Conservation (phyloP, 2,329 filamentous ascomycete genomes). For the Sporothrix curviconia region DNA sequence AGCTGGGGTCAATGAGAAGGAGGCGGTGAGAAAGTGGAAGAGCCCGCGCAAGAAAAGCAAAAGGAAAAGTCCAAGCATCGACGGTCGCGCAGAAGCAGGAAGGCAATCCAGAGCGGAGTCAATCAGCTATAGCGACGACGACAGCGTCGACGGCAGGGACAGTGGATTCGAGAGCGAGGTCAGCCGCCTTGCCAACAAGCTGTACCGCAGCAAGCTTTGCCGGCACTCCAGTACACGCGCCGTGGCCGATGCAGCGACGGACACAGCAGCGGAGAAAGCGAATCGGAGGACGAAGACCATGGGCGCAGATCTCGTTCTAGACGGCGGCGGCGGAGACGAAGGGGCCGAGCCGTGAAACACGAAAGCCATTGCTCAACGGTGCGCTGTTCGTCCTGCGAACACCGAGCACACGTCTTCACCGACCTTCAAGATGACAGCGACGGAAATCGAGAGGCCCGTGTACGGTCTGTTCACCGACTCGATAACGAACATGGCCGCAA, state of each 20-base stretch:
- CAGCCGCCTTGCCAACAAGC: constrained; percentile 2
- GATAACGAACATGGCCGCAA: background rate
- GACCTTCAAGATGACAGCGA: constrained; percentile 9
- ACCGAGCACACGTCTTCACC: background rate
- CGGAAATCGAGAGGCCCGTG: background rate
- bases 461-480: background rate
- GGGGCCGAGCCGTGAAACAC: background rate
- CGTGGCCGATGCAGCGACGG: background rate
- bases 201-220: background rate
- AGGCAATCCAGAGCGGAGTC: background rate
- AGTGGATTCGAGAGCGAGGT: background rate
- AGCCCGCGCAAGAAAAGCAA: background rate
- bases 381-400: constrained; percentile 14
- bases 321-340: background rate
- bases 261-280: background rate
- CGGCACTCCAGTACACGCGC: background rate
- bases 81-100: background rate
- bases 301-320: background rate
- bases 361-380: constrained; percentile 3
- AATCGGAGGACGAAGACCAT: background rate
- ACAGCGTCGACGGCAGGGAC: background rate
- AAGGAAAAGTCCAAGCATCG: background rate
- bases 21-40: too few species aligned
- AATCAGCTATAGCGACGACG: background rate
- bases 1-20: background rate